Conservation (phyloP, 805 yeast genomes). For the Zygosaccharomyces rouxii region DNA sequence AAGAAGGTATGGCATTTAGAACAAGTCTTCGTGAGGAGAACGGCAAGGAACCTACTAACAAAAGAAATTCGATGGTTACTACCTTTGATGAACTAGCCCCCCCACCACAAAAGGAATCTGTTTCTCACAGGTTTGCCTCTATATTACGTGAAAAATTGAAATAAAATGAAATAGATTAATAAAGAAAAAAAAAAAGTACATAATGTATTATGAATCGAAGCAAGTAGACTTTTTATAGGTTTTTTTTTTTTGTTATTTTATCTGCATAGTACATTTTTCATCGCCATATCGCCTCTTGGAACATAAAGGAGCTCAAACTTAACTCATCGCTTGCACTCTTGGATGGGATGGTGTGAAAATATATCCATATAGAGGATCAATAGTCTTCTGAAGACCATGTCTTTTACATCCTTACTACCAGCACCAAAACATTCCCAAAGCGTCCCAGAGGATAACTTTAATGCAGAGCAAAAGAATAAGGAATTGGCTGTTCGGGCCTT, state of each 20-base stretch:
- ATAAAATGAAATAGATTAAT: slow-evolving; percentile 2
- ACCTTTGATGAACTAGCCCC: slow-evolving; percentile 8
- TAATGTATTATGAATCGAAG: background rate
- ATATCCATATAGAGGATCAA: background rate
- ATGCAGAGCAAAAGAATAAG: background rate
- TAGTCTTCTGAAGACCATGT: slow-evolving; percentile 9
- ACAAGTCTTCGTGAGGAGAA: slow-evolving; percentile 27
- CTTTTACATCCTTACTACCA: slow-evolving; percentile 25
- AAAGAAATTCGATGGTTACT: slow-evolving; percentile 7
- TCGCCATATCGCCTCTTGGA: no score
- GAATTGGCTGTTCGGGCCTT: slow-evolving; percentile 10
- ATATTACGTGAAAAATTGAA: slow-evolving; percentile 26
- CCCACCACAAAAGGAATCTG: slow-evolving; percentile 13
- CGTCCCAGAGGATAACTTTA: background rate
- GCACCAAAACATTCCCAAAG: slow-evolving; percentile 17
- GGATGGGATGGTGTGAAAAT: background rate
- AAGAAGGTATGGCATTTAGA: slow-evolving; percentile 36
- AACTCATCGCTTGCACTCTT: no score
- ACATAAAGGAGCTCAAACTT: no score
- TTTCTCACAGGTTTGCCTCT: slow-evolving; percentile 22
- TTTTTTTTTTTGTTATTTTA: background rate
- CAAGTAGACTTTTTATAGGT: background rate
- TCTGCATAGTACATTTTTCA: no score
- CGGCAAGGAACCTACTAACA: slow-evolving; percentile 11
- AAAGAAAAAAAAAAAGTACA: background rate